Conservation (phyloP, 495 filamentous ascomycete species). For the Achaetomiella virescens region DNA sequence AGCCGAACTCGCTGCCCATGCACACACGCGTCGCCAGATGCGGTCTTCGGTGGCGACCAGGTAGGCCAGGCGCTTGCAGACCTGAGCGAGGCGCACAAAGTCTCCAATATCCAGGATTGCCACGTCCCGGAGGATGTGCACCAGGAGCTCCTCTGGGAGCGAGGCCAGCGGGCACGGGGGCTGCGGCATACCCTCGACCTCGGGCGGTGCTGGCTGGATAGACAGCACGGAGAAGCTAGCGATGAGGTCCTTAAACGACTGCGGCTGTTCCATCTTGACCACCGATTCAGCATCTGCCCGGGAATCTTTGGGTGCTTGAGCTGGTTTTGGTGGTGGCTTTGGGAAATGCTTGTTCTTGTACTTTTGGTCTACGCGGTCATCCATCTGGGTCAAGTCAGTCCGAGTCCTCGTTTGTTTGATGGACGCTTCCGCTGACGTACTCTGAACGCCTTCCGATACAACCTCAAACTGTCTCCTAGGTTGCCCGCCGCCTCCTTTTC, state of each 20-base stretch:
- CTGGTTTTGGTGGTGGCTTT: constrained; percentile 37
- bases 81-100: constrained; percentile 70
- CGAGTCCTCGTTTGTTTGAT: not conserved
- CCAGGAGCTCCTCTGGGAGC: constrained; percentile 76
- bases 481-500: constrained; percentile 79
- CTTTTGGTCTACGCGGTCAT: constrained; percentile 71
- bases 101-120: constrained; percentile 72
- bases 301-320: constrained; percentile 13
- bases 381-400: constrained; percentile 51
- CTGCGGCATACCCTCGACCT: constrained; percentile 56
- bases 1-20: constrained; percentile 62
- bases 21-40: constrained; percentile 83
- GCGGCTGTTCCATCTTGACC: constrained; percentile 15
- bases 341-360: constrained; percentile 91
- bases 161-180: constrained; percentile 72
- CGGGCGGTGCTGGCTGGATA: constrained; percentile 51
- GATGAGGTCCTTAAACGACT: constrained; percentile 62
- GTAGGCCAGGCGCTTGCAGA: constrained; percentile 83
- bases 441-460: constrained; percentile 86
- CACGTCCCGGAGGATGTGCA: constrained; percentile 52
- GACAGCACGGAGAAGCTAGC: constrained; percentile 59
- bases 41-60: constrained; percentile 76
- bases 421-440: constrained; percentile 36
- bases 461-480: constrained; percentile 79
- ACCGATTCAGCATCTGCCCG: not conserved